Evolutionary conservation across 129 eudicot species (phyloP).

Genomic region (Artemisia annua): DNA sequence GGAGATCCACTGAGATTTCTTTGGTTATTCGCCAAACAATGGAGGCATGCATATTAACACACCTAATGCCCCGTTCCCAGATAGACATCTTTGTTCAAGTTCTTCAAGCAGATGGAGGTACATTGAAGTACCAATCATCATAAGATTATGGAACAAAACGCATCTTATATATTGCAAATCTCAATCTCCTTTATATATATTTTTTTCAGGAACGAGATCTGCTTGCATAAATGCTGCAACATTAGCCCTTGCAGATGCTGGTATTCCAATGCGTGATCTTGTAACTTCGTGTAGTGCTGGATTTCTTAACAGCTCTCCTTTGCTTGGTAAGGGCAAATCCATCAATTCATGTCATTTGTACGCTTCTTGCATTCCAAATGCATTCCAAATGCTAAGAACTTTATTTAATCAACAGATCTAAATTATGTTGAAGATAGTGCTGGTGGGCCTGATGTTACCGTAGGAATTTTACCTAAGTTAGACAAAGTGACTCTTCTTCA

Average conservation of each 20-base stretch:
- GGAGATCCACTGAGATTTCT: constrained; percentile 92
- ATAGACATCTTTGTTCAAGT: too few relatives aligned
- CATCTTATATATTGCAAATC: too few relatives aligned
- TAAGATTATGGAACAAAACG: too few relatives aligned
- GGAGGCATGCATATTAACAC: constrained; percentile 72
- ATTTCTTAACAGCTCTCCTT: constrained; percentile 70
- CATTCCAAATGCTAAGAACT: constrained; percentile 7
- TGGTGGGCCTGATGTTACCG: constrained; percentile 93
- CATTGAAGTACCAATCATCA: too few relatives aligned
- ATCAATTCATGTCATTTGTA: background rate
- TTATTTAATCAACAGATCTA: constrained; percentile 53
- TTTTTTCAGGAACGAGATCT: too few relatives aligned
- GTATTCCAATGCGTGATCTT: constrained; percentile 91
- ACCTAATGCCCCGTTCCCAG: constrained; percentile 81
- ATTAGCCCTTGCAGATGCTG: constrained; percentile 1
- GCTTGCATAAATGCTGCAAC: too few relatives aligned
- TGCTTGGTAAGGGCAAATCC: constrained; percentile 54
- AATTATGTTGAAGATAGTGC: constrained; percentile 97
- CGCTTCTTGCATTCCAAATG: background rate
- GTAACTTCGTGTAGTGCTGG: constrained; percentile 97
- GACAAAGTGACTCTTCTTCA: constrained; percentile 93
- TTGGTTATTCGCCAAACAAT: constrained; percentile 92
- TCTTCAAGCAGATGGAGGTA: too few relatives aligned
- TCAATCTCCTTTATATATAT: too few relatives aligned
- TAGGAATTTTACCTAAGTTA: constrained; percentile 83